phyloP scores from a whole-genome alignment of 1,284 basidiomycete species.

The Ceratobasidium sp. region DNA sequence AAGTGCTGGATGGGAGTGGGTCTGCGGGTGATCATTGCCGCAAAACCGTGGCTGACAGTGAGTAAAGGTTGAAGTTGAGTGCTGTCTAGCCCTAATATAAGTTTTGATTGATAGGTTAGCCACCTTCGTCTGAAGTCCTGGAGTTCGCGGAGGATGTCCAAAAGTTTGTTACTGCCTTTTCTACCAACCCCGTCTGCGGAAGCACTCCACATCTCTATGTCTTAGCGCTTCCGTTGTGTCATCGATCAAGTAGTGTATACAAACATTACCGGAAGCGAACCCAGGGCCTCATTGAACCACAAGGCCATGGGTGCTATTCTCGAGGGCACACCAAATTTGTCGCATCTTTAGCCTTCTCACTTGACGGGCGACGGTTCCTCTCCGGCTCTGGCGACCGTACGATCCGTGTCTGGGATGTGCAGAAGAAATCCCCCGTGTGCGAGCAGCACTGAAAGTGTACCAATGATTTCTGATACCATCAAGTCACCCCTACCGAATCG shows the following conservation, averaged over 20 bases:
- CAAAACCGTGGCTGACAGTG: too few relatives aligned
- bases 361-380: slow-evolving; percentile 15
- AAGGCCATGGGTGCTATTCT: not conserved
- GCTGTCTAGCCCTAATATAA: too few relatives aligned
- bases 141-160: too few relatives aligned
- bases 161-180: not conserved
- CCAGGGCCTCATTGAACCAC: not conserved
- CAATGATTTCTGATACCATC: too few relatives aligned
- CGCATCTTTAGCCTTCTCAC: slow-evolving; percentile 25
- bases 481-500: too few relatives aligned
- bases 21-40: too few relatives aligned
- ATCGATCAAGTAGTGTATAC: not conserved
- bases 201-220: slow-evolving; percentile 32
- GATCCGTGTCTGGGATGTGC: slow-evolving; percentile 38
- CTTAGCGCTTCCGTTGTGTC: slow-evolving; percentile 30
- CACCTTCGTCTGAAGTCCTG: too few relatives aligned
- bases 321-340: slow-evolving; percentile 9
- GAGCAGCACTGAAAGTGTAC: too few relatives aligned
- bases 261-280: not conserved
- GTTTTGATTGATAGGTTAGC: too few relatives aligned
- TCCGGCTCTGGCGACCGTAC: slow-evolving; percentile 37
- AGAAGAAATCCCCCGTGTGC: too few relatives aligned
- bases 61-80: too few relatives aligned
- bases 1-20: too few relatives aligned
- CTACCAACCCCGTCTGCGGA: not conserved